These are phyloP conservation scores for Parasitella parasitica DNA, from an alignment of 371 early-diverging fungal species.

Conservation along the genomic window DNA sequence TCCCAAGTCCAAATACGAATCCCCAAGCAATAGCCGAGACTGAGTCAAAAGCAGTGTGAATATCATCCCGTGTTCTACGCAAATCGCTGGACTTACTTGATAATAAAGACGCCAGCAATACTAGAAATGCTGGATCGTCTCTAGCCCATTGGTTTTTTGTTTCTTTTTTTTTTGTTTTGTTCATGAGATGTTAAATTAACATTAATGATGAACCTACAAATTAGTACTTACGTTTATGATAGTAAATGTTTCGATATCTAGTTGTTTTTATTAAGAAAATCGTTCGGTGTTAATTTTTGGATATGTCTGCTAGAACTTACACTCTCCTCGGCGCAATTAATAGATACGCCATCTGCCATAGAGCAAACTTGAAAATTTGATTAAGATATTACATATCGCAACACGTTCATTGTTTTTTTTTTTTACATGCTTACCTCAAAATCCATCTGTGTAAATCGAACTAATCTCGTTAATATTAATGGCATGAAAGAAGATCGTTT, in stretches of 20 bases:
- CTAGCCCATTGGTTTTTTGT: slow-evolving; percentile 96
- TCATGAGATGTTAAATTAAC: no score
- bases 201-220: no score
- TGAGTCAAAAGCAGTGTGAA: slow-evolving; percentile 20
- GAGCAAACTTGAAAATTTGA: no score
- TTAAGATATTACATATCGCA: no score
- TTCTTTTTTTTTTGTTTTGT: slow-evolving; percentile 60
- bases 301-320: slow-evolving; percentile 45
- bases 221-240: slow-evolving; percentile 73
- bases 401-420: neutral
- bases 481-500: slow-evolving; percentile 12
- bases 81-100: slow-evolving; percentile 48
- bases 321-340: slow-evolving; percentile 85
- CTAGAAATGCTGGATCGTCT: slow-evolving; percentile 91
- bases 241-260: slow-evolving; percentile 90
- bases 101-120: slow-evolving; percentile 64
- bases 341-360: slow-evolving; percentile 91
- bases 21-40: slow-evolving; percentile 80
- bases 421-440: slow-evolving; percentile 27
- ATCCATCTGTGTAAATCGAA: slow-evolving; percentile 83
- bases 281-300: no score
- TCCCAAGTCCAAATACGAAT: slow-evolving; percentile 65
- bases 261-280: no score
- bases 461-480: slow-evolving; percentile 54
- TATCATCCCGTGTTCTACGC: neutral